Conservation (phyloP, 1,284 basidiomycete genomes). For the Trichosporon asahii region DNA sequence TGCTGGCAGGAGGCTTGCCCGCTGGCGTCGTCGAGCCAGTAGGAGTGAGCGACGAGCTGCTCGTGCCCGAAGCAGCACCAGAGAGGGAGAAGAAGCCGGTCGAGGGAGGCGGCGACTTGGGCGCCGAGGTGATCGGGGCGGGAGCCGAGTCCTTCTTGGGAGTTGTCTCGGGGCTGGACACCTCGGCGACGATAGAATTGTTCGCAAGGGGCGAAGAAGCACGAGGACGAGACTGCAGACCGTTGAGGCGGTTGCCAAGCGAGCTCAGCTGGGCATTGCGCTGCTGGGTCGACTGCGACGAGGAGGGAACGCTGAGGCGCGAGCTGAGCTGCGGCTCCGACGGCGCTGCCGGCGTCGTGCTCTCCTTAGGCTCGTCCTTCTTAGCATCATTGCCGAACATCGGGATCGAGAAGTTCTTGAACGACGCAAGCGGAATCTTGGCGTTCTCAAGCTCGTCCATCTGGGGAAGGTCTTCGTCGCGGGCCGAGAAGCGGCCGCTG, state of each 20-base stretch:
- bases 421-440: slow-evolving; percentile 43
- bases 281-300: slow-evolving; percentile 22
- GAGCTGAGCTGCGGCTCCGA: slow-evolving; percentile 19
- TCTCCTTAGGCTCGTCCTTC: slow-evolving; percentile 9
- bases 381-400: slow-evolving; percentile 18
- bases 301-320: slow-evolving; percentile 17
- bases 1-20: slow-evolving; percentile 28
- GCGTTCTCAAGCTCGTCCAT: slow-evolving; percentile 46
- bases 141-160: slow-evolving; percentile 11
- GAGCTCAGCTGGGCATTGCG: slow-evolving; percentile 30
- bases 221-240: slow-evolving; percentile 36
- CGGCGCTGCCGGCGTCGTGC: slow-evolving; percentile 13
- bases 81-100: slow-evolving; percentile 29
- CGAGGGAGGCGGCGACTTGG: slow-evolving; percentile 14
- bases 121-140: slow-evolving; percentile 11
- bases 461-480: slow-evolving; percentile 48
- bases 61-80: slow-evolving; percentile 11
- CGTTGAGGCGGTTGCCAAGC: slow-evolving; percentile 19
- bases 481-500: slow-evolving; percentile 46
- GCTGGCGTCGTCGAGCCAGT: slow-evolving; percentile 29
- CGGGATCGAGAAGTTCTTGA: slow-evolving; percentile 41
- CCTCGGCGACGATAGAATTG: slow-evolving; percentile 38
- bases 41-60: slow-evolving; percentile 28
- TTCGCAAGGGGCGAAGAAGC: slow-evolving; percentile 46
- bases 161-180: slow-evolving; percentile 15